Evolutionary conservation across 306 rosid species (phyloP).

Genomic region (Cyamopsis tetragonoloba): DNA sequence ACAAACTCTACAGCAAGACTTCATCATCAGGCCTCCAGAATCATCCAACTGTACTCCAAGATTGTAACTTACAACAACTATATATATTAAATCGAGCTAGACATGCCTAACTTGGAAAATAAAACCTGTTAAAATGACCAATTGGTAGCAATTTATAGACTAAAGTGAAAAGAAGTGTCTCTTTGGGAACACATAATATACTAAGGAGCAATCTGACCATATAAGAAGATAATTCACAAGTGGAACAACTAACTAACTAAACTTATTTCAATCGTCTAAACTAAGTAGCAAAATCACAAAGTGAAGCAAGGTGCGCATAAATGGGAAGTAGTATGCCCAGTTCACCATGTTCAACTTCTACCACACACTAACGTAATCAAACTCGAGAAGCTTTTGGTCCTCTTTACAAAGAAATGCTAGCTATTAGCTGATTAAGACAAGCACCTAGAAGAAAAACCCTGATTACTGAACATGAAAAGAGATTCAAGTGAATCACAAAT

Average conservation of each 20-base stretch:
- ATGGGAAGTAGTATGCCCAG: neutral
- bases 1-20: constrained; percentile 78
- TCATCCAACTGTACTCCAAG: constrained; percentile 72
- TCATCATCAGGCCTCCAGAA: constrained; percentile 90
- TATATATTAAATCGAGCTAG: neutral
- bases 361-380: neutral
- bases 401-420: neutral
- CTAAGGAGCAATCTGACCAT: neutral
- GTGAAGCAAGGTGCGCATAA: neutral
- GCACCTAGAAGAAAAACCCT: neutral
- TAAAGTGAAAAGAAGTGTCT: neutral
- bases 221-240: neutral
- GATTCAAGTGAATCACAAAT: neutral
- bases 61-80: constrained; percentile 12
- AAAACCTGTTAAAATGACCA: neutral
- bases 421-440: neutral
- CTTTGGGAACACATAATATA: neutral
- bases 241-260: neutral
- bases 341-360: neutral
- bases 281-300: neutral
- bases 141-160: neutral
- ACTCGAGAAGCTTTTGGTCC: neutral
- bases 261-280: neutral
- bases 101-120: neutral
- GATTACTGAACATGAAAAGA: neutral